Evolutionary conservation across 2,329 filamentous ascomycete genomes (phyloP).

Genomic region (Paramyrothecium roridum): DNA sequence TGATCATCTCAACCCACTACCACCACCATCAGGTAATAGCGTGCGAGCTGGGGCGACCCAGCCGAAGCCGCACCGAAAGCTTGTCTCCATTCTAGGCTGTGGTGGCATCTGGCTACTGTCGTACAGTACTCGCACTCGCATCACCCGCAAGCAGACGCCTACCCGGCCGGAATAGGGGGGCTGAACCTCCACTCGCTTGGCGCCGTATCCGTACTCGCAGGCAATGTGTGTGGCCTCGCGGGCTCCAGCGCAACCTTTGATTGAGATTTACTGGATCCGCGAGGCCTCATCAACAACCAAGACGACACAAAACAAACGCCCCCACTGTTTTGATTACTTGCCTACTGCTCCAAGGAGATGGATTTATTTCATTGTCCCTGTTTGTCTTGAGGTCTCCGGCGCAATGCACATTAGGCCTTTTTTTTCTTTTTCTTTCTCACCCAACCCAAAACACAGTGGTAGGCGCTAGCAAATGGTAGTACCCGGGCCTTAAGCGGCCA

Average conservation of each 20-base stretch:
- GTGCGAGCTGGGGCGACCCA: background rate
- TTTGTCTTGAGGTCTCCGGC: too few species aligned
- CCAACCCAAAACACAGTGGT: conserved; percentile 4
- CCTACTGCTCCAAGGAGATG: too few species aligned
- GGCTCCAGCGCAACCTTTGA: background rate
- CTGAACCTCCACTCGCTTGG: background rate
- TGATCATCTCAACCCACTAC: background rate
- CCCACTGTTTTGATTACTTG: too few species aligned
- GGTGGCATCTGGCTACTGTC: background rate
- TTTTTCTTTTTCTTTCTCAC: too few species aligned
- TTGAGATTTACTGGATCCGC: too few species aligned
- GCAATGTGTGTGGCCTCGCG: background rate
- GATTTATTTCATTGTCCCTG: too few species aligned
- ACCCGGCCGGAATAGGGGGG: background rate
- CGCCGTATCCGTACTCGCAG: background rate
- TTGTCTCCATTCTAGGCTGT: background rate
- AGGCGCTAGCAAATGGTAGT: too few species aligned
- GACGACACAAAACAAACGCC: too few species aligned
- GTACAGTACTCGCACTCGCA: too few species aligned
- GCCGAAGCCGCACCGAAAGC: background rate
- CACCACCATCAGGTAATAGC: background rate
- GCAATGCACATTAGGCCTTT: too few species aligned
- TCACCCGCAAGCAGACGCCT: background rate
- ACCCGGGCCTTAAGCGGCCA: background rate
- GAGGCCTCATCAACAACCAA: background rate